Evolutionary conservation across 148 eudicot genomes (phyloP).

Genomic region (Silene uniflora): DNA sequence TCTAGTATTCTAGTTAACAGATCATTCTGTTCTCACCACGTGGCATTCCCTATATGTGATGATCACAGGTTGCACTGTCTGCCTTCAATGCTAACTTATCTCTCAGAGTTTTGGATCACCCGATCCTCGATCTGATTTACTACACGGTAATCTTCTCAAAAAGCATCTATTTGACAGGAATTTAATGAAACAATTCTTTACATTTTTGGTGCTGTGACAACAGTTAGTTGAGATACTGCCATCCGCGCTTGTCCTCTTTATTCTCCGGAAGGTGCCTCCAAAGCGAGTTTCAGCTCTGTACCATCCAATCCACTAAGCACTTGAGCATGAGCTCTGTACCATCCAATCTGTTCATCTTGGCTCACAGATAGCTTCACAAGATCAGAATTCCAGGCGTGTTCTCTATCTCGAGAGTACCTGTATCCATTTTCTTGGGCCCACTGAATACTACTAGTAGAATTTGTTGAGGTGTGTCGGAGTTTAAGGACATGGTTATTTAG

Average conservation of each 20-base stretch:
- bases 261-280: slow-evolving; percentile 47
- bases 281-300: slow-evolving; percentile 41
- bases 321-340: neutral
- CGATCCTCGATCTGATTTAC: slow-evolving; percentile 62
- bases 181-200: neutral
- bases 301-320: slow-evolving; percentile 36
- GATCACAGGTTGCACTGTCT: slow-evolving; percentile 62
- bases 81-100: slow-evolving; percentile 74
- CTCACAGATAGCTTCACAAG: neutral
- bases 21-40: neutral
- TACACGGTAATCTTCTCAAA: slow-evolving; percentile 25
- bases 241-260: slow-evolving; percentile 47
- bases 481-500: neutral
- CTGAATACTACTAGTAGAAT: neutral
- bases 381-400: neutral
- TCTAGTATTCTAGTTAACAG: too few species aligned
- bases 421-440: neutral
- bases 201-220: slow-evolving; percentile 6
- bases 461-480: neutral
- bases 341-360: too few species aligned
- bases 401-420: neutral
- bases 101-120: slow-evolving; percentile 85
- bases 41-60: neutral
- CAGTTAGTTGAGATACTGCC: slow-evolving; percentile 53
- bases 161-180: neutral